A percentile compares a stretch with the other conserved stretches of the same genome.
Conservation (phyloP, 2,329 filamentous ascomycete genomes). For the Aspergillus thermomutatus region DNA sequence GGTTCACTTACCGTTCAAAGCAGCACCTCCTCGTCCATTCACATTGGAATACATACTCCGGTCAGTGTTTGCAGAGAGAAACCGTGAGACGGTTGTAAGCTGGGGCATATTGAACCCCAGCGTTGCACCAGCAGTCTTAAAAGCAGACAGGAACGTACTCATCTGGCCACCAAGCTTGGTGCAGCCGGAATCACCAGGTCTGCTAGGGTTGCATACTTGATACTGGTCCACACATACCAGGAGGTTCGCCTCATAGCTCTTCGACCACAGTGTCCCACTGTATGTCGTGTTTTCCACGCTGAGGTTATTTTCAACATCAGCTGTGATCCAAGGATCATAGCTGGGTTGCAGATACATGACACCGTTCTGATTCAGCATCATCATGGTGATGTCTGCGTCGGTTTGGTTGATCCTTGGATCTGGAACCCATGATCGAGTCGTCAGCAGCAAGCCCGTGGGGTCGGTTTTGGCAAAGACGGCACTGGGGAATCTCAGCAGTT, state of each 20-base stretch:
- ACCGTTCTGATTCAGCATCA: slow-evolving; percentile 28
- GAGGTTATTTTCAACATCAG: slow-evolving; percentile 2
- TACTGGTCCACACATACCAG: slow-evolving; percentile 34
- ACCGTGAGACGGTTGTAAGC: background rate
- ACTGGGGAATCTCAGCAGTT: too few relatives aligned
- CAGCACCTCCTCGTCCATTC: background rate
- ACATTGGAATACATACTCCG: background rate
- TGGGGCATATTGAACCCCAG: background rate
- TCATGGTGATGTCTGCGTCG: slow-evolving; percentile 30
- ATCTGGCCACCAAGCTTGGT: slow-evolving; percentile 8
- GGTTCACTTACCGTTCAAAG: background rate
- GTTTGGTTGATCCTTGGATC: slow-evolving; percentile 25
- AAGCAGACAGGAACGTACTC: background rate
- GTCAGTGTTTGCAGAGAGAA: background rate
- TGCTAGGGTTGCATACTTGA: slow-evolving; percentile 32
- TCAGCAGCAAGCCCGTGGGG: background rate
- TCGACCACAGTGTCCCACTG: background rate
- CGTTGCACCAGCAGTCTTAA: background rate
- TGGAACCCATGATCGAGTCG: slow-evolving; percentile 15
- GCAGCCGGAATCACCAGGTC: slow-evolving; percentile 12
- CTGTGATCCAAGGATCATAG: slow-evolving; percentile 31
- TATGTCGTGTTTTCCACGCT: background rate
- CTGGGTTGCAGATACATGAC: slow-evolving; percentile 23
- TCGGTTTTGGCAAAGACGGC: background rate
- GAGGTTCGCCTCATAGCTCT: background rate